A percentile compares a stretch with the other conserved stretches of the same genome.
phyloP scores from a whole-genome alignment of 116 monocot genomes.

The Cymodocea nodosa region DNA sequence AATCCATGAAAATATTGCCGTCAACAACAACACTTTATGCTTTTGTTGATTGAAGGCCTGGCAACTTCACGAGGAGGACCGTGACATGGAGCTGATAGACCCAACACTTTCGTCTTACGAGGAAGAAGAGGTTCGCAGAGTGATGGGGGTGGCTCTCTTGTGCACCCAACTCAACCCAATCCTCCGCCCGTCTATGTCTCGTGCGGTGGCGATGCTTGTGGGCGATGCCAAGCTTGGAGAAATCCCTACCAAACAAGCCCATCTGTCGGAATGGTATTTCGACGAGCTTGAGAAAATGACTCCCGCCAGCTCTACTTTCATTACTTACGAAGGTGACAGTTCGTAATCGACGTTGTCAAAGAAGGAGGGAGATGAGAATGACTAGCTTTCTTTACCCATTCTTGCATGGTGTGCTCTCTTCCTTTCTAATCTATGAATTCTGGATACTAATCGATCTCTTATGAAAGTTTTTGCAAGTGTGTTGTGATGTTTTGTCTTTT shows the following conservation, averaged over 20 bases:
- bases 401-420: too few relatives aligned
- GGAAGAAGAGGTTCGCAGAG: constrained; percentile 25
- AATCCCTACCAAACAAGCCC: constrained; percentile 1
- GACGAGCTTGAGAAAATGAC: neutral
- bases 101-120: constrained; percentile 7
- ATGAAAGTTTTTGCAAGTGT: too few relatives aligned
- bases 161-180: constrained; percentile 60
- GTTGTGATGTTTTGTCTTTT: too few relatives aligned
- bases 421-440: too few relatives aligned
- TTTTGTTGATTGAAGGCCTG: neutral
- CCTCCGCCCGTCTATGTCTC: constrained; percentile 58
- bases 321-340: neutral
- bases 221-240: constrained; percentile 17
- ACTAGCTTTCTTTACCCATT: too few relatives aligned
- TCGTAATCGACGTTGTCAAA: too few relatives aligned
- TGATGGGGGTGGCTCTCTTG: constrained; percentile 41
- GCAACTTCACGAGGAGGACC: neutral
- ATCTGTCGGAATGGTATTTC: constrained; percentile 12
- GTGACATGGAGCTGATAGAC: neutral
- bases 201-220: constrained; percentile 53
- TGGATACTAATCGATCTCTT: too few relatives aligned
- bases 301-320: neutral
- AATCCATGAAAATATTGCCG: too few relatives aligned
- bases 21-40: neutral
- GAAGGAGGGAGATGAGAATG: too few relatives aligned